A percentile compares a stretch with the other conserved stretches of the same genome.
Evolutionary conservation across 352 stramenopile genomes (phyloP).

Genomic region (Aphanomyces astaci): DNA sequence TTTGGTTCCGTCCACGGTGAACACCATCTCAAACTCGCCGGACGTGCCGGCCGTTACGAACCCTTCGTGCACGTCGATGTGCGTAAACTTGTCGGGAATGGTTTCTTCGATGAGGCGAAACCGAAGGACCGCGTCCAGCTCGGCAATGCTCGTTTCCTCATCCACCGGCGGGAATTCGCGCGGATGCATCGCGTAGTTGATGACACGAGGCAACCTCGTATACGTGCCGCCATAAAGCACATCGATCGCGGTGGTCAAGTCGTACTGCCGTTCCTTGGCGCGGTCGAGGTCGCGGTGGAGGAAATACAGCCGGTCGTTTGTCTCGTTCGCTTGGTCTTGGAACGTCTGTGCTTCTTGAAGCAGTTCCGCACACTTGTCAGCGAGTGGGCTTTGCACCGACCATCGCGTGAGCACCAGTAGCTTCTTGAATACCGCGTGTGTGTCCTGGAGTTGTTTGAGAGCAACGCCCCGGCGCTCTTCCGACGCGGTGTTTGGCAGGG

Average conservation of each 20-base stretch:
- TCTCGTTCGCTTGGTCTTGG: constrained; percentile 73
- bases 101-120: constrained; percentile 76
- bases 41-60: constrained; percentile 70
- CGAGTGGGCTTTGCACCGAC: constrained; percentile 74
- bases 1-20: constrained; percentile 76
- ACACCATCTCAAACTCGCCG: constrained; percentile 77
- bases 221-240: constrained; percentile 75
- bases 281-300: constrained; percentile 75
- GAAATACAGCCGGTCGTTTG: constrained; percentile 78
- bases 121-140: constrained; percentile 73
- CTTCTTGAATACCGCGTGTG: constrained; percentile 66
- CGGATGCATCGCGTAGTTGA: constrained; percentile 61
- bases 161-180: constrained; percentile 61
- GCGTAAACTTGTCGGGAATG: constrained; percentile 71
- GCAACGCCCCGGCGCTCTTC: constrained; percentile 67
- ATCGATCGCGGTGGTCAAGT: constrained; percentile 72
- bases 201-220: constrained; percentile 58
- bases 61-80: constrained; percentile 61
- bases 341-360: constrained; percentile 51
- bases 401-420: constrained; percentile 73
- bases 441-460: constrained; percentile 48
- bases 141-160: constrained; percentile 36
- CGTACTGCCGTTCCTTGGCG: constrained; percentile 70
- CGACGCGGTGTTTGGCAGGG: background rate
- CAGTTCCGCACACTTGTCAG: constrained; percentile 61